Evolutionary conservation across 179 eudicot genomes (phyloP).

Genomic region (Nepenthes alata): DNA sequence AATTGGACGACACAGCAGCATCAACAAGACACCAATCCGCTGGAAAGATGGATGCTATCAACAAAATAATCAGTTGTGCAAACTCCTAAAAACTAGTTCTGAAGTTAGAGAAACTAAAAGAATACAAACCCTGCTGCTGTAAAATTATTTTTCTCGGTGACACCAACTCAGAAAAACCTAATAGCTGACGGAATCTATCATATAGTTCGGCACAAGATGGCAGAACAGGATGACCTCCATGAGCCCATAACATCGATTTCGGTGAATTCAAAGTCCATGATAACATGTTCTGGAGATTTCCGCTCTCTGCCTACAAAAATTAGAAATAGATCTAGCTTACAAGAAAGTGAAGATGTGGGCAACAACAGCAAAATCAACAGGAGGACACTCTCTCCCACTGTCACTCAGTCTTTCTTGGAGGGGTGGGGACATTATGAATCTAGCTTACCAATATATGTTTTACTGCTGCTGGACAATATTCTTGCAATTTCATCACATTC

Average conservation of each 20-base stretch:
- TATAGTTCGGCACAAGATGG: constrained; percentile 57
- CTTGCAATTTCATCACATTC: constrained; percentile 36
- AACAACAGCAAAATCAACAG: background rate
- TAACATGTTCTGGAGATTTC: constrained; percentile 17
- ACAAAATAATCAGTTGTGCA: background rate
- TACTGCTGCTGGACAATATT: constrained; percentile 41
- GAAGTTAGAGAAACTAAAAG: constrained; percentile 4
- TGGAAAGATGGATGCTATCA: constrained; percentile 15
- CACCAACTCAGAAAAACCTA: constrained; percentile 30
- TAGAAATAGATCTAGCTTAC: constrained; percentile 4
- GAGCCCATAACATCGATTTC: constrained; percentile 76
- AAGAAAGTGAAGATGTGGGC: too few species aligned
- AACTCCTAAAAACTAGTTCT: background rate
- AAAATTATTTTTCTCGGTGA: constrained; percentile 41
- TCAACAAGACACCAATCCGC: constrained; percentile 22
- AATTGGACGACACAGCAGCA: constrained; percentile 35
- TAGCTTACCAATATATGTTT: constrained; percentile 39
- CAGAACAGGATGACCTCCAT: constrained; percentile 82
- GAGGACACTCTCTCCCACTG: background rate
- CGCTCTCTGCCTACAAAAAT: constrained; percentile 34
- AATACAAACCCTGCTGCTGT: constrained; percentile 30
- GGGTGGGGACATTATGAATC: background rate
- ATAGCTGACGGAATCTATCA: constrained; percentile 45
- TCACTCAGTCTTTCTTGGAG: background rate
- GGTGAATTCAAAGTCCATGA: constrained; percentile 42